A percentile compares a stretch with the other conserved stretches of the same genome.
These are phyloP conservation scores for Saksenaea oblongispora DNA, from an alignment of 371 early-diverging fungal species.

Conservation along the genomic window DNA sequence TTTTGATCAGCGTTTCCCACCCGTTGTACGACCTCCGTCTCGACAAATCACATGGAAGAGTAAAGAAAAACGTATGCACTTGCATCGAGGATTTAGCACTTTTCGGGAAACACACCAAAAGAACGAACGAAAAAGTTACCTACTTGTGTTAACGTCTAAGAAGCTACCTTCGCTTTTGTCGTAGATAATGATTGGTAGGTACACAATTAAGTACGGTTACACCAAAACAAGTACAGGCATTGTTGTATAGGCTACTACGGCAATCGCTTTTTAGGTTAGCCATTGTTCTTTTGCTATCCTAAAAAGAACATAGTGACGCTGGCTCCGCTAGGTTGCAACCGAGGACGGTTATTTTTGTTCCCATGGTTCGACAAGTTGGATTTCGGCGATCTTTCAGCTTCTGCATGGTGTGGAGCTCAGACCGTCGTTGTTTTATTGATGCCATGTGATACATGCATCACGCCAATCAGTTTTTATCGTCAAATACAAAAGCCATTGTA, in stretches of 20 bases:
- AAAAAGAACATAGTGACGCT: no score
- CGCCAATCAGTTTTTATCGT: conserved; percentile 1
- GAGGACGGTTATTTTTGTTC: no score
- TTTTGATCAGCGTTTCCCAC: neutral
- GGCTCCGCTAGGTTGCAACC: no score
- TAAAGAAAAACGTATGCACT: neutral
- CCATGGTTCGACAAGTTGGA: no score
- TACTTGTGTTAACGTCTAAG: neutral
- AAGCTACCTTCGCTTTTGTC: neutral
- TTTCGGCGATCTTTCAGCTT: neutral
- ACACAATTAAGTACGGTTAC: neutral
- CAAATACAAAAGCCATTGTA: no score
- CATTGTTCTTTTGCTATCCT: no score
- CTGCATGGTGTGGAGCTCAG: neutral
- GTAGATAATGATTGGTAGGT: neutral
- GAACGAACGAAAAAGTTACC: neutral
- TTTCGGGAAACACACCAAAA: neutral
- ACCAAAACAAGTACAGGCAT: no score
- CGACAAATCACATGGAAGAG: conserved; percentile 2
- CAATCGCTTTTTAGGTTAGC: neutral
- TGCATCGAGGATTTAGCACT: neutral
- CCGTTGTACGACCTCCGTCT: neutral
- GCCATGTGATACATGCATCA: conserved; percentile 11
- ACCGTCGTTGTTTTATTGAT: conserved; percentile 5
- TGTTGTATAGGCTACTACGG: no score